Evolutionary conservation across 208 protist species (phyloP).

Genomic region (Leishmania turanica): DNA sequence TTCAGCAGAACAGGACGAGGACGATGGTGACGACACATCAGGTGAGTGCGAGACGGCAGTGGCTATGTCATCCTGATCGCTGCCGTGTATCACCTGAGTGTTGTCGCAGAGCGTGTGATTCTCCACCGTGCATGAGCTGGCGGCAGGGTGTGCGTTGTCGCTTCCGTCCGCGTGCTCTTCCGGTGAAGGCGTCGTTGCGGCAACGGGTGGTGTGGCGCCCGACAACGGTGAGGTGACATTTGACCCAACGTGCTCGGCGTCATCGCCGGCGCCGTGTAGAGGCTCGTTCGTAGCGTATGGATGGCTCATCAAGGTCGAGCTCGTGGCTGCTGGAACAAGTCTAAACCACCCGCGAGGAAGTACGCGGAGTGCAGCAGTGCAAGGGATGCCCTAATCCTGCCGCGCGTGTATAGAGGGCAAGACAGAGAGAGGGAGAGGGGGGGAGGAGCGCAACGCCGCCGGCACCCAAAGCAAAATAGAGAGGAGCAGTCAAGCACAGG

Average conservation of each 20-base stretch:
- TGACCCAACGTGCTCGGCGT: not conserved
- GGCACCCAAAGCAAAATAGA: too few relatives aligned
- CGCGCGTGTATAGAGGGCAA: too few relatives aligned
- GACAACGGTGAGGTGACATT: not conserved
- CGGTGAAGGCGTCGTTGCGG: not conserved
- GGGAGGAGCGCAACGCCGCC: too few relatives aligned
- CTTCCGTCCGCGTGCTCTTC: not conserved
- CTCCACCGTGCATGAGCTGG: not conserved
- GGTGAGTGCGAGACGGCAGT: slow-evolving; percentile 13
- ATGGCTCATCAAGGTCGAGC: not conserved
- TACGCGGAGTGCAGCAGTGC: too few relatives aligned
- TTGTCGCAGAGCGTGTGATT: not conserved
- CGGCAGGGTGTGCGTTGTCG: not conserved
- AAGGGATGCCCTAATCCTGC: too few relatives aligned
- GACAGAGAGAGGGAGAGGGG: too few relatives aligned
- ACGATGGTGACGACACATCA: slow-evolving; percentile 9
- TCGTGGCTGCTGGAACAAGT: not conserved
- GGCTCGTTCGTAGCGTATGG: slow-evolving; percentile 5
- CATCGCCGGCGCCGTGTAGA: not conserved
- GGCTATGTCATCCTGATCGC: not conserved
- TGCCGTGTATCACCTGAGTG: not conserved
- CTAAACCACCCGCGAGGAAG: too few relatives aligned
- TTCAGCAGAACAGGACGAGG: not conserved
- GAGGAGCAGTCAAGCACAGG: too few relatives aligned
- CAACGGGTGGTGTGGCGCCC: not conserved